Evolutionary conservation across 106 monocot species (phyloP).

Genomic region (Dendrobium officinale): DNA sequence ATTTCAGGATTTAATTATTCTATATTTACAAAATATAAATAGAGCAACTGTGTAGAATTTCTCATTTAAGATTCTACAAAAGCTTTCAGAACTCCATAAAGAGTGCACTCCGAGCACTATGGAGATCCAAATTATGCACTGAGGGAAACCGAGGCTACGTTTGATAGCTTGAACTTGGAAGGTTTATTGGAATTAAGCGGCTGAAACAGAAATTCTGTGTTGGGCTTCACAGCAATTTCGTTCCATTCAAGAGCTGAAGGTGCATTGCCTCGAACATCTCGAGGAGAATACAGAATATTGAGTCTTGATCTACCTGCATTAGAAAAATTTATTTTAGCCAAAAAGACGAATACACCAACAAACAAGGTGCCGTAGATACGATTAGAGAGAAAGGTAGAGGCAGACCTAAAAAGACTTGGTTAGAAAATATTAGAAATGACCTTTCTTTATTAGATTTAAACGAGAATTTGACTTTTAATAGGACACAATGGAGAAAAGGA

Average conservation of each 20-base stretch:
- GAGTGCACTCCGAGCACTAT: background rate
- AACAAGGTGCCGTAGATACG: no score
- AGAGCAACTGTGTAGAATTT: no score
- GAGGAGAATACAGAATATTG: constrained; percentile 36
- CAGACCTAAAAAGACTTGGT: no score
- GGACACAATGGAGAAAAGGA: no score
- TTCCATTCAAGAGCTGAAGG: constrained; percentile 49
- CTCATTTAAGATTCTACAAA: background rate
- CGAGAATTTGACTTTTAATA: no score
- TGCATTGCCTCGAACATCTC: constrained; percentile 62
- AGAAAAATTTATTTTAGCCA: background rate
- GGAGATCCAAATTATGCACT: constrained; percentile 29
- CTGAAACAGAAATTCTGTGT: constrained; percentile 60
- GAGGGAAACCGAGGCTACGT: constrained; percentile 47
- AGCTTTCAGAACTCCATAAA: background rate
- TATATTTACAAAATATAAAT: no score
- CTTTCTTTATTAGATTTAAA: no score
- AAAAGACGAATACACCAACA: background rate
- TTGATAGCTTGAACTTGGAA: constrained; percentile 58
- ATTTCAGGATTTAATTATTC: background rate
- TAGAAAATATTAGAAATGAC: no score
- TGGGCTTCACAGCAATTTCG: constrained; percentile 53
- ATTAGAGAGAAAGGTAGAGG: no score
- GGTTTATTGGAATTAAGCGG: constrained; percentile 64
- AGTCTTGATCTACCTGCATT: constrained; percentile 76